Evolutionary conservation across 1,139 yeast genomes (phyloP), one percentile per base, ranked within the genome.

Genomic region (Pichia sp.): DNA sequence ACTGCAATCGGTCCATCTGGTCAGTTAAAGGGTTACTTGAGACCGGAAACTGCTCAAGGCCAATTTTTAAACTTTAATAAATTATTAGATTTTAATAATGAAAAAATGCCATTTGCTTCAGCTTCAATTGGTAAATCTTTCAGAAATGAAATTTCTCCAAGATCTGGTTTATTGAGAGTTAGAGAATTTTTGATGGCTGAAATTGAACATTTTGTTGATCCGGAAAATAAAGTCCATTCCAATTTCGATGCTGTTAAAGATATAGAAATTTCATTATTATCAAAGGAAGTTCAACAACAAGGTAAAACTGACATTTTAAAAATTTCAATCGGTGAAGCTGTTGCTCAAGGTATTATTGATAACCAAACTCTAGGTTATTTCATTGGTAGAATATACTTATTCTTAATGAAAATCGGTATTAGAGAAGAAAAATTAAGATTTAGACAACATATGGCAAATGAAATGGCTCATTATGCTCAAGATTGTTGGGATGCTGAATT

Each of bases 401-500:
- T 92, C 71, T 77, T 94, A 68, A 65, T 73, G 57, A 87, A 85
- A 67, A 88, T 94, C 64, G 99, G 99, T 73, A 89, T 90, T 56
- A 90, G 92, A 67, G 75, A 83, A 52, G 67, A 72, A 48, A 82
- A 89, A 65, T 72, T 92, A 68, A 82, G 99, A 70, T 94, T 94
- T 79, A 85, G 99, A 76, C 98, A 94, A 74, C 99, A 94, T 72
- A 84, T 94, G 95, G 76, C 82, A 59, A 94, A 92, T 67, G 99
- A 94, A 74, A 94, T 94, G 99, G 99, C 99, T 25, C 99, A 94
- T 69, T 94, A 94, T 68, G 98, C 98, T 51, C 83, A 96, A 58
- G 99, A 94, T 72, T 94, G 99, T 76, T 94, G 99, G 99, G 99
- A 94, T 73, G 97, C 96, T 56, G 99, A 94, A 74, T 77, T 94